Conservation (phyloP, 1,139 yeast species). For the Eremothecium gossypii region DNA sequence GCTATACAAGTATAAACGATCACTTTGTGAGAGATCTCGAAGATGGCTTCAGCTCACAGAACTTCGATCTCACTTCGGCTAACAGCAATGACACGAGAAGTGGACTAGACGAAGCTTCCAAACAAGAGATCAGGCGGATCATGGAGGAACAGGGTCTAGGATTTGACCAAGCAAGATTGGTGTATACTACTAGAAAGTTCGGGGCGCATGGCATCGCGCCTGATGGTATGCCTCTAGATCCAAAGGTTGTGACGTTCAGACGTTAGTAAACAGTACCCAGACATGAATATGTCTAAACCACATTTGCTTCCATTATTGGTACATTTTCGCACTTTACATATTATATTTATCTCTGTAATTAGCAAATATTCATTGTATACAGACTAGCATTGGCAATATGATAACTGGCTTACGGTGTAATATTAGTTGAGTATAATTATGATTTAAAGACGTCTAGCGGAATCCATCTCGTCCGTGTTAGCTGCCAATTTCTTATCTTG, state of each 20-base stretch:
- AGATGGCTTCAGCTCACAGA: slow-evolving; percentile 53
- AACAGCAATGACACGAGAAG: slow-evolving; percentile 47
- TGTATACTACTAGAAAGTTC: slow-evolving; percentile 41
- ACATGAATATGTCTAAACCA: neutral
- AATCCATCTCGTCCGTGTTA: slow-evolving; percentile 7
- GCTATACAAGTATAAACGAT: slow-evolving; percentile 15
- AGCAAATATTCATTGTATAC: neutral
- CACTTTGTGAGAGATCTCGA: slow-evolving; percentile 54
- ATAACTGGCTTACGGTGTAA: neutral
- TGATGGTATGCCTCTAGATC: slow-evolving; percentile 42
- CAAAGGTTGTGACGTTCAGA: slow-evolving; percentile 36
- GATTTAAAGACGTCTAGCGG: slow-evolving; percentile 13
- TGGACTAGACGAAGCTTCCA: slow-evolving; percentile 53
- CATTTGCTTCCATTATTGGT: neutral
- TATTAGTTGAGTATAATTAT: slow-evolving; percentile 1
- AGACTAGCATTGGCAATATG: neutral
- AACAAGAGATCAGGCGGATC: slow-evolving; percentile 40
- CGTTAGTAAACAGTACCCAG: neutral
- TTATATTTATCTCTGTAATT: neutral
- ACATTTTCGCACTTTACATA: too few species aligned
- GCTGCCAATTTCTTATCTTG: slow-evolving; percentile 3
- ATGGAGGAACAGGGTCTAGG: slow-evolving; percentile 44
- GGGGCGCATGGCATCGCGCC: slow-evolving; percentile 46
- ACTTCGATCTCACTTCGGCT: slow-evolving; percentile 44
- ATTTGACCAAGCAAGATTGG: slow-evolving; percentile 65